Evolutionary conservation across 106 monocot genomes (phyloP).

Genomic region (Dactylorhiza incarnata): DNA sequence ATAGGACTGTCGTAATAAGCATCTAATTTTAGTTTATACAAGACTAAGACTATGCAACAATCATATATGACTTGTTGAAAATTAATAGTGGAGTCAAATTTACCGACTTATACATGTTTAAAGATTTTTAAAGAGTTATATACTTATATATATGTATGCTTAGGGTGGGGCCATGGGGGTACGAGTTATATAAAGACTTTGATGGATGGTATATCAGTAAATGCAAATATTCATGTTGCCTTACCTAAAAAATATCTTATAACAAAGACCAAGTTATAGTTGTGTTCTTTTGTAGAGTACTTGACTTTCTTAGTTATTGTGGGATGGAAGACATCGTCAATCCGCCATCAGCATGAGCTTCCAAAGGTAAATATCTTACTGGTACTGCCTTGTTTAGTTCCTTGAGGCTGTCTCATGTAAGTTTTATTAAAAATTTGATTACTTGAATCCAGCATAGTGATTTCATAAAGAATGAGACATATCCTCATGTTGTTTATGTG

Average conservation of each 20-base stretch:
- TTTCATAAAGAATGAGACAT: conserved; percentile 37
- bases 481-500: conserved; percentile 66
- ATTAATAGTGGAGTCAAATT: not conserved
- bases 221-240: too few species aligned
- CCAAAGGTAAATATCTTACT: conserved; percentile 53
- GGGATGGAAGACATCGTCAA: conserved; percentile 86
- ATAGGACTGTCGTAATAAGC: too few species aligned
- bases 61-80: not conserved
- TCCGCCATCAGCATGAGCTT: conserved; percentile 54
- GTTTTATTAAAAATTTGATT: not conserved
- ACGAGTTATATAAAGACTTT: too few species aligned
- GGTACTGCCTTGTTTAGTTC: not conserved
- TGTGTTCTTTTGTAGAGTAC: not conserved
- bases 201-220: too few species aligned
- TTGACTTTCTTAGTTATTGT: conserved; percentile 77
- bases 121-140: too few species aligned
- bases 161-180: too few species aligned
- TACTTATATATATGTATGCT: too few species aligned
- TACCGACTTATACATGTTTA: not conserved
- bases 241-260: too few species aligned
- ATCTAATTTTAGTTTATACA: not conserved
- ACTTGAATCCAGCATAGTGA: conserved; percentile 37
- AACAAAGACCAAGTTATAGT: not conserved
- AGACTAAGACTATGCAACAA: not conserved
- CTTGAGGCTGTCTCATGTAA: conserved; percentile 3